Conservation (phyloP, 2,329 filamentous ascomycete genomes). For the Lasiodiplodia gonubiensis region DNA sequence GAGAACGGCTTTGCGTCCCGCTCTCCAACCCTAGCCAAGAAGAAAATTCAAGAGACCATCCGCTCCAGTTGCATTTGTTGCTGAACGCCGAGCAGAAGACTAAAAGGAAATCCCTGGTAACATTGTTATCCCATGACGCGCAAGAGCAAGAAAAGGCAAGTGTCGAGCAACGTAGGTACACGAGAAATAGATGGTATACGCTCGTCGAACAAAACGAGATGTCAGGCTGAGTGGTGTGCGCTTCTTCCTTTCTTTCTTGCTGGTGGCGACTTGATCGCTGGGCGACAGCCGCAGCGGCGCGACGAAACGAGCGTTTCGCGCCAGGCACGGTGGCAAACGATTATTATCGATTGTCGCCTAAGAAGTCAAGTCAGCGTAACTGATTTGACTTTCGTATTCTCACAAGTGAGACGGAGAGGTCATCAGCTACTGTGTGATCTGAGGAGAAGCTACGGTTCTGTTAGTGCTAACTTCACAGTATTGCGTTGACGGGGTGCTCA, state of each 20-base stretch:
- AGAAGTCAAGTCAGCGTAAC: conserved; percentile 27
- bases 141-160: conserved; percentile 8
- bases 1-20: conserved; percentile 13
- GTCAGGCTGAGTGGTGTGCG: conserved; percentile 3
- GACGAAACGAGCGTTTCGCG: conserved; percentile 8
- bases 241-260: conserved; percentile 9
- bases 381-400: conserved; percentile 27
- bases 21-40: conserved; percentile 15
- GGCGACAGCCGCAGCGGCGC: conserved; percentile 2
- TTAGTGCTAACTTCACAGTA: conserved; percentile 17
- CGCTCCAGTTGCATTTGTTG: conserved; percentile 20
- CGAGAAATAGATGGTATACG: conserved; percentile 26
- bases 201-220: conserved; percentile 16
- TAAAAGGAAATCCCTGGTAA: conserved; percentile 9
- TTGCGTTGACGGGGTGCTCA: conserved; percentile 45
- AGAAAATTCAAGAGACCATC: conserved; percentile 8
- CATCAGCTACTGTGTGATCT: conserved; percentile 57
- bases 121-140: conserved; percentile 7
- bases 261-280: not conserved
- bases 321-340: conserved; percentile 8
- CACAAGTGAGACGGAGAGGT: conserved; percentile 27
- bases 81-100: conserved; percentile 18
- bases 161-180: conserved; percentile 25
- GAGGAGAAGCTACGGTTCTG: conserved; percentile 47
- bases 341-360: conserved; percentile 22